Evolutionary conservation across 148 eudicot species (phyloP), one percentile per base, ranked within the genome.

Genomic region (Vaccinium corymbosum): DNA sequence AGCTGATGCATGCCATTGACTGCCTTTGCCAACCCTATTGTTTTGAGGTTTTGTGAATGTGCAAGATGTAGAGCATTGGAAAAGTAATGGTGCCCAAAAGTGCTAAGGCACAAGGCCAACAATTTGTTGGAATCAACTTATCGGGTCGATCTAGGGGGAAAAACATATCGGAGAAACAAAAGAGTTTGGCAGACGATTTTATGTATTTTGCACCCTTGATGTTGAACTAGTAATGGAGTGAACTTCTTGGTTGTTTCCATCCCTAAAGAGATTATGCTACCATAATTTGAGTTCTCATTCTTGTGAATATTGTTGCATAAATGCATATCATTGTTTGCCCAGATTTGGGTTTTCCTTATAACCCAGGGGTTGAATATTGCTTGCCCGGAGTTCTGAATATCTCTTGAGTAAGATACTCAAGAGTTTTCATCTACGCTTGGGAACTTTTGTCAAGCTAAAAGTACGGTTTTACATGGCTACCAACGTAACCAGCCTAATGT

Each of bases 1-100:
- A 97, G 88, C 87, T 97, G 86, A 93, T 97, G 86, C 99, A 97
- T 84, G 95, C 99, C 27, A 89, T 97, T 13, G 97, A 94, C 80
- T 93, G 97, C 90, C 89, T 90, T 32, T 92, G 95, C 57, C 85
- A 92, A 82, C 94, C 91, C 42, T 83, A 77, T 38, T 88, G 90
- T 85, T 89, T 89, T 78, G 50, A 83, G 84, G 79, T 80, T 64
- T 72, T 74, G 16, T 81, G 87, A 84, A 25, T 64, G n/a, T 17
- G 64, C 64, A 16, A 7, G 27, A 79, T 52, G 46, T 27, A 0
- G n/a, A 78, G 38, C 38, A 27, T 52, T 25, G 62, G 42, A 14
- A 51, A 51, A 56, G 6, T 15, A 16, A 56, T 16, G 1, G 38
- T 4, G 50, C 35, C 19, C 46, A 16, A 9, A 72, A 11, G 9